A percentile compares a stretch with the other conserved stretches of the same genome.
Evolutionary conservation across 371 early-diverging fungal genomes (phyloP).

Genomic region (Mucor saturninus): DNA sequence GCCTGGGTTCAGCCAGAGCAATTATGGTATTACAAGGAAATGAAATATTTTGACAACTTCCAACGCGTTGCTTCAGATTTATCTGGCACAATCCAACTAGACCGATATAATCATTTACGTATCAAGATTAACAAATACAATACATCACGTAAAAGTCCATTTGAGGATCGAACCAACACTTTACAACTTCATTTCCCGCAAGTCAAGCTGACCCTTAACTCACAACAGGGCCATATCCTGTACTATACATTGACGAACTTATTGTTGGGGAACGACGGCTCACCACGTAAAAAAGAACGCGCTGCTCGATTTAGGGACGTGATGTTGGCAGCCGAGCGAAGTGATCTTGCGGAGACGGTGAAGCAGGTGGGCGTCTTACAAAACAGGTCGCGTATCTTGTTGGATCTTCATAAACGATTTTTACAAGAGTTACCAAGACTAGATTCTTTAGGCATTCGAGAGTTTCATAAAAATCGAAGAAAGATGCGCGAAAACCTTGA

Average conservation of each 20-base stretch:
- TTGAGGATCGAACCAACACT: slow-evolving; percentile 54
- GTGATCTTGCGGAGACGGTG: slow-evolving; percentile 58
- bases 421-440: slow-evolving; percentile 56
- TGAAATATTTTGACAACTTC: slow-evolving; percentile 50
- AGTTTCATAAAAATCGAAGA: slow-evolving; percentile 23
- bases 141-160: slow-evolving; percentile 19
- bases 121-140: slow-evolving; percentile 34
- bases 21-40: slow-evolving; percentile 44
- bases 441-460: slow-evolving; percentile 11
- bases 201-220: slow-evolving; percentile 63
- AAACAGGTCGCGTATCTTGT: slow-evolving; percentile 49
- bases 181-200: slow-evolving; percentile 65
- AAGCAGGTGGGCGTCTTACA: slow-evolving; percentile 62
- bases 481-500: slow-evolving; percentile 40
- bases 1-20: slow-evolving; percentile 88
- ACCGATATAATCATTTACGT: slow-evolving; percentile 72
- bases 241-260: slow-evolving; percentile 70
- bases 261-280: slow-evolving; percentile 63
- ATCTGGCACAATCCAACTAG: slow-evolving; percentile 69
- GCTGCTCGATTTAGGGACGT: slow-evolving; percentile 71
- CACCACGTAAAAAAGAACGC: slow-evolving; percentile 68
- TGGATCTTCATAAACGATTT: slow-evolving; percentile 58
- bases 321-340: slow-evolving; percentile 71
- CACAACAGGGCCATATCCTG: slow-evolving; percentile 66
- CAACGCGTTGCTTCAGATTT: slow-evolving; percentile 69